Evolutionary conservation across 2,329 filamentous ascomycete genomes (phyloP).

Genomic region (Cercospora sojina): DNA sequence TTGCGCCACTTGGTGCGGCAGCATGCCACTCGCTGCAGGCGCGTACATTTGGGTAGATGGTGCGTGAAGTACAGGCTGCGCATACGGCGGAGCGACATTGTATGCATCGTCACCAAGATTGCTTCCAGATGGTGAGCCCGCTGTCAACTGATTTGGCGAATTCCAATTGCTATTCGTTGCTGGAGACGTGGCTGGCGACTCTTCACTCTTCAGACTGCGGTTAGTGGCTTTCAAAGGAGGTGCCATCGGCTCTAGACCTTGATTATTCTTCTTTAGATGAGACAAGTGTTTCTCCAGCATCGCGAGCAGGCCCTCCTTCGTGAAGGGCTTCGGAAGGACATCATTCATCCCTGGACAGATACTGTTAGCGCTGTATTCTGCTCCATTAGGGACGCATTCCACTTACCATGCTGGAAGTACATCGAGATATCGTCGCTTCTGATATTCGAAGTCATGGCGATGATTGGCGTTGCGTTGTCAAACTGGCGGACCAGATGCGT

Average conservation of each 20-base stretch:
- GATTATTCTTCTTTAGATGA: slow-evolving; percentile 66
- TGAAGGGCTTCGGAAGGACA: slow-evolving; percentile 95
- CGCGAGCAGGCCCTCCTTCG: slow-evolving; percentile 73
- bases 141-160: slow-evolving; percentile 59
- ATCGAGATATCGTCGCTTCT: slow-evolving; percentile 93
- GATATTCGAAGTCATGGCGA: slow-evolving; percentile 99
- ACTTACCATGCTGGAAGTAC: slow-evolving; percentile 92
- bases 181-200: slow-evolving; percentile 62
- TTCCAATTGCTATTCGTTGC: slow-evolving; percentile 63
- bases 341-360: slow-evolving; percentile 81
- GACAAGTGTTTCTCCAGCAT: slow-evolving; percentile 84
- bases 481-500: slow-evolving; percentile 91
- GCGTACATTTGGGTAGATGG: slow-evolving; percentile 37
- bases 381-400: neutral
- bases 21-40: slow-evolving; percentile 41
- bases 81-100: slow-evolving; percentile 46
- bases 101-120: slow-evolving; percentile 47
- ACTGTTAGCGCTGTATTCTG: neutral
- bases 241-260: slow-evolving; percentile 48
- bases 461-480: slow-evolving; percentile 77
- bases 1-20: slow-evolving; percentile 43
- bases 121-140: slow-evolving; percentile 56
- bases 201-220: slow-evolving; percentile 62
- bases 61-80: slow-evolving; percentile 28
- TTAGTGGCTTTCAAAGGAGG: slow-evolving; percentile 53